These are phyloP conservation scores for Tinospora cordifolia DNA, from an alignment of 164 flowering plant genomes.

Conservation along the genomic window DNA sequence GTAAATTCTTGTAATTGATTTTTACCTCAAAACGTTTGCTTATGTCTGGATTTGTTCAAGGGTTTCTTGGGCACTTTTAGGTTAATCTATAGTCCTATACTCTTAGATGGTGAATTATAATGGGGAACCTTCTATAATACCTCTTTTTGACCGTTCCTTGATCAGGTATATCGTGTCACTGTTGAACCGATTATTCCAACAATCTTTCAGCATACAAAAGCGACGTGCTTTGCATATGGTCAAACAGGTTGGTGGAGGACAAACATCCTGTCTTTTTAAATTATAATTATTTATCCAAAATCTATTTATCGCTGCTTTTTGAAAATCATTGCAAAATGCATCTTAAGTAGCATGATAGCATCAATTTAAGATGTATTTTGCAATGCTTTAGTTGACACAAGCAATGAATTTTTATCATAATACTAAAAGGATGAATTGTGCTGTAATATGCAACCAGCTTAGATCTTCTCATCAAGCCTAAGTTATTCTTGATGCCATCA, in stretches of 20 bases:
- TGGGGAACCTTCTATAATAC: background rate
- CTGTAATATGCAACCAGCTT: too few relatives aligned
- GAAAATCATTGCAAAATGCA: background rate
- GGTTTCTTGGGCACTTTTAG: background rate
- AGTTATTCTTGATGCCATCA: too few relatives aligned
- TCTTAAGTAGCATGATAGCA: background rate
- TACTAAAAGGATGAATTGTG: too few relatives aligned
- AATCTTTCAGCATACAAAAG: slow-evolving; percentile 89
- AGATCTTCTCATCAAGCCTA: too few relatives aligned
- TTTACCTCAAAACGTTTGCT: background rate
- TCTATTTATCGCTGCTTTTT: background rate
- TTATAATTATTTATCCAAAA: background rate
- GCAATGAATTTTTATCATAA: too few relatives aligned
- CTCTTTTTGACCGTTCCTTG: slow-evolving; percentile 1
- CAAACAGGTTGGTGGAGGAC: slow-evolving; percentile 64
- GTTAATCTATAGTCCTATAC: background rate
- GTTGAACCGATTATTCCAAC: slow-evolving; percentile 91
- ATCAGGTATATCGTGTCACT: slow-evolving; percentile 81
- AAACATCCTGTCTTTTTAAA: background rate
- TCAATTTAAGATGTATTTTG: too few relatives aligned
- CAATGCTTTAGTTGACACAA: too few relatives aligned
- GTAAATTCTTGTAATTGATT: background rate
- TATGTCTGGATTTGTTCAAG: background rate
- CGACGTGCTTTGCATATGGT: slow-evolving; percentile 99
- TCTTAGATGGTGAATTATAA: too few relatives aligned